These are phyloP conservation scores for Cladorrhinum sp. DNA, from an alignment of 2,329 filamentous ascomycete species.

Conservation along the genomic window DNA sequence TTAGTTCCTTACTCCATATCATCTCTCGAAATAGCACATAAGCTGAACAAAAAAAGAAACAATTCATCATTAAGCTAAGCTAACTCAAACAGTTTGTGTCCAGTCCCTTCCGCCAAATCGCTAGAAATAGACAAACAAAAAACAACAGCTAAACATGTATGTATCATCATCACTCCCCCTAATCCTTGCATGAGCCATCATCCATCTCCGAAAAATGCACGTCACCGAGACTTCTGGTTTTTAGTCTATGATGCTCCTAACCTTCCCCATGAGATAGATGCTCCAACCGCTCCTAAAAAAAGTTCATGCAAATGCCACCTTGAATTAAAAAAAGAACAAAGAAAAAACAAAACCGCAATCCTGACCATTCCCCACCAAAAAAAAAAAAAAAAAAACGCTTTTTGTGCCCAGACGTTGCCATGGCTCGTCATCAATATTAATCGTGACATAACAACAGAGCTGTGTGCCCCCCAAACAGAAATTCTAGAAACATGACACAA, in stretches of 20 bases:
- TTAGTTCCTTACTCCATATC: no score
- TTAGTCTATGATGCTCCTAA: neutral
- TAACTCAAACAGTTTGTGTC: neutral
- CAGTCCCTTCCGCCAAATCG: neutral
- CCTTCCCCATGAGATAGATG: neutral
- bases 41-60: neutral
- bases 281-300: neutral
- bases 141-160: neutral
- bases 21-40: neutral
- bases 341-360: neutral
- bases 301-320: slow-evolving; percentile 1
- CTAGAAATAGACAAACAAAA: neutral
- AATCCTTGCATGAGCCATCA: neutral
- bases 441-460: neutral
- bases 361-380: neutral
- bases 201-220: neutral
- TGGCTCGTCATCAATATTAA: neutral
- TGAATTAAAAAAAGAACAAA: neutral
- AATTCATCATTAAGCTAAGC: neutral
- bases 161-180: neutral
- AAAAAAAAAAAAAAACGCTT: neutral
- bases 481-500: neutral
- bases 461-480: neutral
- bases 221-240: neutral
- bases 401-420: neutral